Base-by-base conservation (phyloP, 768 basidiomycete genomes). In the Cyclocybe aegerita region DNA sequence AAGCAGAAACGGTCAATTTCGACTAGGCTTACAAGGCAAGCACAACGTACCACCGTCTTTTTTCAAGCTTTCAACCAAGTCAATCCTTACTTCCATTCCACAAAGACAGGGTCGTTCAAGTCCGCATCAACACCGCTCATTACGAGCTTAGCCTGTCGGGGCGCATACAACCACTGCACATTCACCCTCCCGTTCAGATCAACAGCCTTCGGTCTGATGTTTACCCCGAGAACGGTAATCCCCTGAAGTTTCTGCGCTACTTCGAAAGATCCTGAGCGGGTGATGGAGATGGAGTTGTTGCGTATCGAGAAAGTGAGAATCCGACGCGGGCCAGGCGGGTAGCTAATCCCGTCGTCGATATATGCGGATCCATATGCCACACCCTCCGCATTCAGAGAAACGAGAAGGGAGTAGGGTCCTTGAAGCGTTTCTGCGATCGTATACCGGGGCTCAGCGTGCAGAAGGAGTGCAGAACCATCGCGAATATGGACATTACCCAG, bases 271-370 rank as follows among this genome's bases (percentile, higher is more conserved):
- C 76, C 81, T 2, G 51, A 41, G 37, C 65, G 68, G 33, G 52
- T 55, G 30, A 86, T 70, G 0, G 48, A 46, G 29, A 89, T 52
- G 44, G 62, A 47, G 7, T 68, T 63, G 10, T 57, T 56, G 3
- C 54, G 50, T 7, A 72, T 78, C 0, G 54, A 45, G 61, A 88
- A 79, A 1, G 59, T 73, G 47, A 88, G 60, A 7, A 59, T 76
- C 46, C 72, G 76, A 61, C 68, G 77, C 3, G 76, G 73, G n/a
- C 77, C 77, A n/a, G 82, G 81, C 15, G 81, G 81, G 49, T 76
- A 61, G 57, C 73, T 82, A 33, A 81, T 72, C 8, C 88, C 89
- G 58, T 90, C 89, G 61, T 90, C 89, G 14, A 90, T 55, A 60
- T 84, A 86, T 0, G 82, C 81, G 23, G 73, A 67, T 1, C 88